Evolutionary conservation across 805 yeast genomes (phyloP).

Genomic region (Starmerella bacillaris): DNA sequence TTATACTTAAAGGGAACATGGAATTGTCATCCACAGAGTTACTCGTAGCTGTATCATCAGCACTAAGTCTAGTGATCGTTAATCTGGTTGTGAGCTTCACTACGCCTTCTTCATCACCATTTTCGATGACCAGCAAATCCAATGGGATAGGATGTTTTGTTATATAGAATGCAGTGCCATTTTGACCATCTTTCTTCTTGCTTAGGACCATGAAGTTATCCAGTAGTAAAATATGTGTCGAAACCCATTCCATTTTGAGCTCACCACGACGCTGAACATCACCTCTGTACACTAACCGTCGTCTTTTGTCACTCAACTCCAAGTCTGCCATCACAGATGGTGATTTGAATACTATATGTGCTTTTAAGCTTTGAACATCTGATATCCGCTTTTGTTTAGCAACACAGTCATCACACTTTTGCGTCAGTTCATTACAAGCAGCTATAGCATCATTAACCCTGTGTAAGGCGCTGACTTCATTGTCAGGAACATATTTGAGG

Average conservation of each 20-base stretch:
- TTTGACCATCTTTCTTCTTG: slow-evolving; percentile 22
- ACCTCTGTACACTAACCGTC: slow-evolving; percentile 43
- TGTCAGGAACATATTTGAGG: slow-evolving; percentile 26
- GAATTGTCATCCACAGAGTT: slow-evolving; percentile 15
- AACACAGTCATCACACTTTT: slow-evolving; percentile 43
- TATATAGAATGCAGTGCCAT: slow-evolving; percentile 22
- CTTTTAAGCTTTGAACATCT: slow-evolving; percentile 35
- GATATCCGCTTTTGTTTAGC: slow-evolving; percentile 42
- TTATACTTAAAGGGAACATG: slow-evolving; percentile 22
- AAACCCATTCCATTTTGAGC: slow-evolving; percentile 38
- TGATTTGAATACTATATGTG: slow-evolving; percentile 37
- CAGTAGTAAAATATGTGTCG: slow-evolving; percentile 37
- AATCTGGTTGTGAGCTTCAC: slow-evolving; percentile 18
- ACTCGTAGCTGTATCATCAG: neutral
- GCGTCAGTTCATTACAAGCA: slow-evolving; percentile 37
- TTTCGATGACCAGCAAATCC: slow-evolving; percentile 40
- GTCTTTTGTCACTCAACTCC: slow-evolving; percentile 33
- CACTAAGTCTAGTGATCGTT: neutral
- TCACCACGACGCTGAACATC: slow-evolving; percentile 45
- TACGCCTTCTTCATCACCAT: slow-evolving; percentile 26
- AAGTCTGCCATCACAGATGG: slow-evolving; percentile 31
- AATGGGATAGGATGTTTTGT: slow-evolving; percentile 26
- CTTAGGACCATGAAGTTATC: slow-evolving; percentile 43
- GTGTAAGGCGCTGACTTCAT: neutral
- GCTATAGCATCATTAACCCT: slow-evolving; percentile 31